These are phyloP conservation scores for Marchantia polymorpha DNA, from an alignment of 225 moss, liverwort and hornwort genomes.

Conservation along the genomic window DNA sequence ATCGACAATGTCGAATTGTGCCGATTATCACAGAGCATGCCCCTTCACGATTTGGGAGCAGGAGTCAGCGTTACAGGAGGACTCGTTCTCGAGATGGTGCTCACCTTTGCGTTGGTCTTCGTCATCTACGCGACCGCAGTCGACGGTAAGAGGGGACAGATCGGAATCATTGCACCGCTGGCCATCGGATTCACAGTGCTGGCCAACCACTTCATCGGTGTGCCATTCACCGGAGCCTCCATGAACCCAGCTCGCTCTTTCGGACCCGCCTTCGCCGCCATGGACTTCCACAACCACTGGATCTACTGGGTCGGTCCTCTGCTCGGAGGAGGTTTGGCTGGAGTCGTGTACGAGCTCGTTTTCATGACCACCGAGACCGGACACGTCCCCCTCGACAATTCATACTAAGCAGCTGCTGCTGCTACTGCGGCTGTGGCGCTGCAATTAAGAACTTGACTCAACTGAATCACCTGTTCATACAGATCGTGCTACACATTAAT, in stretches of 20 bases:
- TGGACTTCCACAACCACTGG: slow-evolving; percentile 60
- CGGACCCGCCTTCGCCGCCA: slow-evolving; percentile 63
- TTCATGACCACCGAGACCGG: slow-evolving; percentile 41
- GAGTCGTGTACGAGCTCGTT: slow-evolving; percentile 62
- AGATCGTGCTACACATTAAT: too few species aligned
- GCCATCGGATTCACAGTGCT: slow-evolving; percentile 84
- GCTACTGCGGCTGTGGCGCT: too few species aligned
- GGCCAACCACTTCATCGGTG: slow-evolving; percentile 63
- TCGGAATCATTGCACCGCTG: slow-evolving; percentile 73
- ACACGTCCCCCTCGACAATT: too few species aligned
- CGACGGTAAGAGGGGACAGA: slow-evolving; percentile 55
- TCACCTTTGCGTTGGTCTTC: slow-evolving; percentile 79
- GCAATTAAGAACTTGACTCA: too few species aligned
- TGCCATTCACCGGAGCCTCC: slow-evolving; percentile 70
- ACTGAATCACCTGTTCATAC: too few species aligned
- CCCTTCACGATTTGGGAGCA: slow-evolving; percentile 11
- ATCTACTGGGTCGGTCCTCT: slow-evolving; percentile 87
- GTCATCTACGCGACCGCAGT: slow-evolving; percentile 94
- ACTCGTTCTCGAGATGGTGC: slow-evolving; percentile 53
- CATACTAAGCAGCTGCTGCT: too few species aligned
- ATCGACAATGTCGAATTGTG: background rate
- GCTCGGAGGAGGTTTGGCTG: slow-evolving; percentile 66
- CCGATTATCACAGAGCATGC: background rate
- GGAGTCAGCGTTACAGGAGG: background rate
- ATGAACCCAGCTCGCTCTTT: slow-evolving; percentile 84